Evolutionary conservation across 306 rosid species (phyloP), one percentile per base, ranked within the genome.

Genomic region (Cucurbita argyrosperma): DNA sequence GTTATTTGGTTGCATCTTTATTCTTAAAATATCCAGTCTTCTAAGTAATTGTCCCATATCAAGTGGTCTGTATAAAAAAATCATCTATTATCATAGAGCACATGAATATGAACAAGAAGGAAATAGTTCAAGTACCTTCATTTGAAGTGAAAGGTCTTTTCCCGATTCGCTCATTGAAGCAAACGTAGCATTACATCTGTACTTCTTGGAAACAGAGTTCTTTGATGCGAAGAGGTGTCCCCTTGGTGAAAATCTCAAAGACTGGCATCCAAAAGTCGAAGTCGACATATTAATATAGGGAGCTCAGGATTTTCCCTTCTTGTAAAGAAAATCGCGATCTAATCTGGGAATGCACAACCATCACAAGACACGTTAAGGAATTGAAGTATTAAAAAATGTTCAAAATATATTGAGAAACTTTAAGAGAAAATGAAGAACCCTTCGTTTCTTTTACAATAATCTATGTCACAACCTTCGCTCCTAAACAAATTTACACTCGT

Each of bases 401-500:
- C 47, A 43, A 7, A 30, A 30, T 30, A 30, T 30, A 30, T 30
- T 30, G 35, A 30, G 35, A 30, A 30, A 30, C 35, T 30, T 30
- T 30, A 30, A 0, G 35, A 30, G 4, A 30, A 30, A 2, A 30
- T 30, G 35, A 30, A 30, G 35, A 30, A 30, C 35, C 35, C 35
- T 30, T 30, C 35, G 35, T 30, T 30, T 30, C 3, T 30, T 30
- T 30, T 30, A 30, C 35, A 30, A 30, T 30, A 30, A 30, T 30
- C 35, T 30, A 30, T 30, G 35, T 2, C 35, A 30, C 26, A 8
- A 11, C 61, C 52, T 83, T 26, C 65, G 47, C 74, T 66, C 76
- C 87, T 18, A 15, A 59, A 51, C 71, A 79, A 40, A 21, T 88
- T 50, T 84, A 47, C 67, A 30, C 89, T 46, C 85, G 53, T 76